phyloP scores from a whole-genome alignment of 1,284 basidiomycete genomes.

The Cutaneotrichosporon sp. region DNA sequence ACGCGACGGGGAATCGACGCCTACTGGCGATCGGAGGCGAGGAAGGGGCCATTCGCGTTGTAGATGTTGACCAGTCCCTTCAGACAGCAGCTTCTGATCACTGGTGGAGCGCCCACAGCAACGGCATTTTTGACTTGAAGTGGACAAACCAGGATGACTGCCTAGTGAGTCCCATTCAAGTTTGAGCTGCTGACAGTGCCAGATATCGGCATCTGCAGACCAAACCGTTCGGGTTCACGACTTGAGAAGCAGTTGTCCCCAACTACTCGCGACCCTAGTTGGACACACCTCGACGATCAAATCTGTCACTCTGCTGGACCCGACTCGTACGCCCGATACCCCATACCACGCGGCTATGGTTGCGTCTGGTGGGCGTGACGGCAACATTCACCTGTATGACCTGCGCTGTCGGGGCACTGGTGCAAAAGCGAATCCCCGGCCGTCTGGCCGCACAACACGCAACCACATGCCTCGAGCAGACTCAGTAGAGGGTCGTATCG shows the following conservation, averaged over 20 bases:
- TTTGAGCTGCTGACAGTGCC: not conserved
- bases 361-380: constrained; percentile 45
- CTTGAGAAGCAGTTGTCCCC: constrained; percentile 23
- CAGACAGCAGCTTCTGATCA: constrained; percentile 29
- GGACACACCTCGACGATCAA: constrained; percentile 48
- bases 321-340: constrained; percentile 16
- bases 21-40: constrained; percentile 40
- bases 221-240: constrained; percentile 40
- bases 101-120: constrained; percentile 58
- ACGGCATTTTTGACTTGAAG: constrained; percentile 71
- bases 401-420: constrained; percentile 34
- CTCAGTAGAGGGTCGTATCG: not conserved
- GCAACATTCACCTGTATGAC: constrained; percentile 49
- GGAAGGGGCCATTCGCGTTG: constrained; percentile 38
- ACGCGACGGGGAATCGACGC: constrained; percentile 16
- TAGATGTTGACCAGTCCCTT: constrained; percentile 37
- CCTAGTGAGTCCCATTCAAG: constrained; percentile 28
- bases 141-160: constrained; percentile 63
- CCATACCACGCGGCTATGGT: constrained; percentile 27
- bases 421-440: not conserved
- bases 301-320: constrained; percentile 39
- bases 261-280: constrained; percentile 24
- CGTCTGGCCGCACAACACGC: constrained; percentile 2
- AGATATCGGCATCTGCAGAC: constrained; percentile 47
- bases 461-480: not conserved